Evolutionary conservation across 257 asterid species (phyloP), one percentile per base, ranked within the genome.

Genomic region (Solanum pennellii): DNA sequence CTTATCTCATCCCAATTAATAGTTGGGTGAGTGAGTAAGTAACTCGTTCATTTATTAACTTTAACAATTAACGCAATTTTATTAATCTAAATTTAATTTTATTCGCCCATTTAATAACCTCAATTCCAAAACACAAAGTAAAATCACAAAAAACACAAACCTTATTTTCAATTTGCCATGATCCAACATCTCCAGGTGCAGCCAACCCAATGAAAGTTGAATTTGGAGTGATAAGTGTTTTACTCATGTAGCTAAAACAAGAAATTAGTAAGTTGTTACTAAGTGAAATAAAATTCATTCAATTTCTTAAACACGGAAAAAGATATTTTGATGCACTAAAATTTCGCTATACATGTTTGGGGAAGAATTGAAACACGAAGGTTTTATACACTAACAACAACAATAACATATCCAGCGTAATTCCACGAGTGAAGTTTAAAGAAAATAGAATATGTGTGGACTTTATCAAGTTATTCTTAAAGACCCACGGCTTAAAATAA

Each of bases 131-230:
- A 35, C 8, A 73, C 16, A 23, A 41, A 41, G 8, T 56, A 56
- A 56, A 56, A 56, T n/a, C 25, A 56, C 12, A 56, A 21, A 75
- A 75, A 41, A 21, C 6, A 82, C 27, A 47, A 10, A 95, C 97
- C 97, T 94, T 96, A 90, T 87, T 93, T 90, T 96, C 98, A 20
- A 59, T 84, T 85, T 96, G 96, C 98, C 98, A 96, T 47, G 98
- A 92, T 5, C 98, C 96, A 27, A 85, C 89, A 4, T 45, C 83
- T 69, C 94, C 98, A 7, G 93, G 91, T 31, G 89, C 87, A 59
- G 96, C 98, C 86, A 96, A 85, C 25, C 98, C 98, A 65, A 96
- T 93, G 68, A 89, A 91, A 35, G 98, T 94, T 20, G 77, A 90
- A 59, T 89, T 76, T 21, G 89, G 94, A 0, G 88, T 84, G 25